Conservation (phyloP, 495 filamentous ascomycete genomes). For the Lasiosphaeria hispida region DNA sequence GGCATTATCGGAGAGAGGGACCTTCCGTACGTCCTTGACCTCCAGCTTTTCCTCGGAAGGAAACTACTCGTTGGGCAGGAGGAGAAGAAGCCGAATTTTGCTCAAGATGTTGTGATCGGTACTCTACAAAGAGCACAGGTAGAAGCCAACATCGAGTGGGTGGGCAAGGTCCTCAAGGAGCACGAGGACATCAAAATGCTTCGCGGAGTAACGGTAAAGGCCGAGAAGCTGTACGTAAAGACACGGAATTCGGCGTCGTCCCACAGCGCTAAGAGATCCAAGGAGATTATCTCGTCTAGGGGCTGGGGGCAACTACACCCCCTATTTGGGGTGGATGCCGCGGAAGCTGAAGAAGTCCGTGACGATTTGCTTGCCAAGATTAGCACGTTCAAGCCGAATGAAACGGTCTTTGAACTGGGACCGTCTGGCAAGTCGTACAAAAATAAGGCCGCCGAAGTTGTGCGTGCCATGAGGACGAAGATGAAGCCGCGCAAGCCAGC, state of each 20-base stretch:
- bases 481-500: constrained; percentile 18
- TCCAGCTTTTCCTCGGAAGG: constrained; percentile 90
- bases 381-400: constrained; percentile 79
- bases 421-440: constrained; percentile 59
- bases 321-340: constrained; percentile 68
- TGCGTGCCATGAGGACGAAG: constrained; percentile 60
- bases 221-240: constrained; percentile 86
- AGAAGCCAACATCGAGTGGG: constrained; percentile 72
- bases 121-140: constrained; percentile 65
- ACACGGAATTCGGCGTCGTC: constrained; percentile 84
- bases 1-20: constrained; percentile 83
- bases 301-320: constrained; percentile 69
- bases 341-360: constrained; percentile 63
- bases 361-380: constrained; percentile 83
- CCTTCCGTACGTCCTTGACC: constrained; percentile 83
- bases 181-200: constrained; percentile 69
- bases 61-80: constrained; percentile 68
- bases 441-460: constrained; percentile 73
- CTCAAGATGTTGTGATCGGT: constrained; percentile 78
- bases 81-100: constrained; percentile 60
- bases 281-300: constrained; percentile 65
- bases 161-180: constrained; percentile 71
- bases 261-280: constrained; percentile 82
- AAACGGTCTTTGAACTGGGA: constrained; percentile 93
- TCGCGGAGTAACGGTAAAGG: constrained; percentile 72